Evolutionary conservation across 2,329 filamentous ascomycete species (phyloP), one percentile per base, ranked within the genome.

Genomic region (Tolypocladium capitatum): DNA sequence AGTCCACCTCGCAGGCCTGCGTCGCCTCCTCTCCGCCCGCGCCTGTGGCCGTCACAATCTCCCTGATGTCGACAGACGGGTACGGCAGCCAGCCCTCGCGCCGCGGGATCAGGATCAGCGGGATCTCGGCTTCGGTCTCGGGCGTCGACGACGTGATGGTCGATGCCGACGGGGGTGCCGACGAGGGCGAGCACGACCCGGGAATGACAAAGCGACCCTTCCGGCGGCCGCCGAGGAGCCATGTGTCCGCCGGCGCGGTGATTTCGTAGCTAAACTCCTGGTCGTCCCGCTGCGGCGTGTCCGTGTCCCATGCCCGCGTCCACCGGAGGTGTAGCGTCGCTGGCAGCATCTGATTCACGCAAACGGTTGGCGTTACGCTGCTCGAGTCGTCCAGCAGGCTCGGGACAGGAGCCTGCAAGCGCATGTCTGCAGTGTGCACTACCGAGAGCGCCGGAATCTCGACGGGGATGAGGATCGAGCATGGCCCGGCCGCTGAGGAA

Each of bases 261-360:
- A 97, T 73, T 55, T 95, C 90, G 63, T 92, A 94, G 54, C 83
- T 80, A 59, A 94, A 94, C 52, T 89, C 81, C 1, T 89, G 70
- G 21, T 79, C 72, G 1, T 70, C 69, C 16, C 60, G 53, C 10
- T 60, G 51, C 2, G 63, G 49, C 14, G 65, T 61, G 0, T 65
- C 62, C 0, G 73, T 78, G 53, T 82, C 75, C 80, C 80, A 84
- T 2, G 70, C 63, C 28, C 79, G 72, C 10, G 80, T 82, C 76
- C 78, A 83, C 51, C 72, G 73, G 11, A 83, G 70, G 36, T 73
- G 71, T 2, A 90, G 68, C 0, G 73, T 78, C 1, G 83, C 79
- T 1, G 76, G 67, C 1, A 88, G 65, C 4, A 84, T 73, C 58
- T 86, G 76, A 55, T 86, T 86, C 10, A 79, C 71, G 18, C 69